Base-by-base conservation (phyloP, 225 moss, liverwort and hornwort species). In the Bryum argenteum region DNA sequence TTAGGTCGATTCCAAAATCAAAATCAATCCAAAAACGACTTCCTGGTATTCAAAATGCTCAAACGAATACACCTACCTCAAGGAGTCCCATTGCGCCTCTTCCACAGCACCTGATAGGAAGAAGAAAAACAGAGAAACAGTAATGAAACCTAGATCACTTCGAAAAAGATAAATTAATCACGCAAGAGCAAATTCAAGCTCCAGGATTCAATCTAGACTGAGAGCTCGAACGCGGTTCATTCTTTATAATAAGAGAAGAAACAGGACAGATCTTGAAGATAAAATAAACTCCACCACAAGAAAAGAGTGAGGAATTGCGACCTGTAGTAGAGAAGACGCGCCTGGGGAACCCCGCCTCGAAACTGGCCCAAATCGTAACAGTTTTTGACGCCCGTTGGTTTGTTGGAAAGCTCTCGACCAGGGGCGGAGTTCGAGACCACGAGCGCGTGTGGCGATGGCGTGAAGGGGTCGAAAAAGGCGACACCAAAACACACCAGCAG, bases 51-150 rank as follows among this genome's bases (percentile, higher is more conserved):
- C 47, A 26, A 54, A 68, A 1, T 53, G 54, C 58, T 28, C n/a
- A 54, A 4, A 63, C 22, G 22, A 53, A 53, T 28, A 28, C 48
- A 61, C 18, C 50, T 51, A 83, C 83, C 83, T 83, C 83, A 8
- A 80, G 37, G 61, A 80, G 76, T 45, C 83, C 83, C 83, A 83
- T 83, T 43, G 76, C 73, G 61, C 60, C 55, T 73, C 76, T 38
- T 70, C 73, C 48, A 56, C 65, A 76, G 50, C 21, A 70, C 69
- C 75, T 79, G 54, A 21, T 10, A 43, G 53, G 33, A 68, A 23
- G 11, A 64, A 43, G n/a, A 44, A 10, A 10, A 61, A 78, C 70
- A 50, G 17, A 66, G 42, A 56, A 69, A 42, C 22, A 38, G 10
- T 24, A 33, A 8, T 44, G 20, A 56, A 54, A 68, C 65, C 58